phyloP scores from a whole-genome alignment of 192 early-diverging fungal species.

The Mycoemilia scoparia region DNA sequence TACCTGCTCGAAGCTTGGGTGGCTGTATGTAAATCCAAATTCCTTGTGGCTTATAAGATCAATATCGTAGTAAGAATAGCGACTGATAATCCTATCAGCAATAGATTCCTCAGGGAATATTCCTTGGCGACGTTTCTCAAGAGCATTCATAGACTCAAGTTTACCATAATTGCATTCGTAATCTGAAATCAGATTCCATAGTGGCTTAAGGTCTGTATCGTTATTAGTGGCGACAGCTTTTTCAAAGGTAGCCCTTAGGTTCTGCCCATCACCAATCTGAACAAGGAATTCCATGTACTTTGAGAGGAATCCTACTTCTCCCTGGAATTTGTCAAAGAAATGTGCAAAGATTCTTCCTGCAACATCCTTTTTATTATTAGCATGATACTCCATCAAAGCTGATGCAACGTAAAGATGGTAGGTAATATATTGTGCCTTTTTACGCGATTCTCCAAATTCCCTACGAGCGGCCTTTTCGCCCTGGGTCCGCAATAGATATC shows the following conservation, averaged over 20 bases:
- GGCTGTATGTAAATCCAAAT: conserved; percentile 39
- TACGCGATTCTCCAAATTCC: conserved; percentile 47
- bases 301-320: conserved; percentile 51
- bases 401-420: conserved; percentile 79
- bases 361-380: conserved; percentile 61
- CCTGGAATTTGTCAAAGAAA: conserved; percentile 63
- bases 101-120: conserved; percentile 49
- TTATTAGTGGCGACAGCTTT: conserved; percentile 54
- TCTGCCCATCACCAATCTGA: conserved; percentile 78
- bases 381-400: conserved; percentile 85
- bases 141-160: conserved; percentile 44
- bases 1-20: too few relatives aligned
- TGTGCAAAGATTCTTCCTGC: conserved; percentile 82
- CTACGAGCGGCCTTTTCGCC: conserved; percentile 50
- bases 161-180: conserved; percentile 85
- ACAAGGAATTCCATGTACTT: conserved; percentile 80
- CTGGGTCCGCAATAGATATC: conserved; percentile 58
- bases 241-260: conserved; percentile 80
- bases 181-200: conserved; percentile 70
- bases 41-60: conserved; percentile 51
- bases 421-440: conserved; percentile 47
- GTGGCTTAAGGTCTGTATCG: conserved; percentile 42
- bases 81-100: conserved; percentile 39
- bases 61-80: conserved; percentile 64
- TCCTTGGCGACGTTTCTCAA: conserved; percentile 60